Base-by-base conservation (phyloP, 2,329 filamentous ascomycete species). In the Lachnellula subtilissima region DNA sequence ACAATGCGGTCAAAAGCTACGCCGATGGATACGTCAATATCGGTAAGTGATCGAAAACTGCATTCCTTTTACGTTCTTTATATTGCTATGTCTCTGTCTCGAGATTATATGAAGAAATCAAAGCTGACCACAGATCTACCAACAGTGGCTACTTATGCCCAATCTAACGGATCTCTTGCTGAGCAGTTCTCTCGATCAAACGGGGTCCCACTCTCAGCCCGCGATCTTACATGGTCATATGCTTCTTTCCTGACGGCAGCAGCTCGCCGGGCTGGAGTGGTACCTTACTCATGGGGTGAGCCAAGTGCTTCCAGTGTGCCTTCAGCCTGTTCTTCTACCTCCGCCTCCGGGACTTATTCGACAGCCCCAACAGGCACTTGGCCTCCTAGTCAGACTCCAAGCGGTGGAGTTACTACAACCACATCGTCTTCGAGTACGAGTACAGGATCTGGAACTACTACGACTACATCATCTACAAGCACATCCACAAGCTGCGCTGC, bases 141-240 rank as follows among this genome's bases (percentile, higher is more conserved):
- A 2, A 32, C 8, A 32, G 74, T 78, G 2, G 68, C 73, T 35
- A 71, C 73, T 42, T 79, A 81, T 63, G 80, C 82, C 0, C 76
- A 78, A 2, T 61, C 76, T 0, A 81, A 84, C 61, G 88, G 88
- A n/a, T 79, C 79, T 1, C 69, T 90, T 14, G 75, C 83, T 1
- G 87, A 91, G 73, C 86, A 90, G 69, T 90, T 81, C 64, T 76
- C 80, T 61, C 79, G 78, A 62, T 70, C 72, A 54, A 73, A 68
- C 45, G 84, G 80, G 32, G 61, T 65, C 0, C 84, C 83, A 1
- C 72, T 86, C 4, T 88, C 85, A 1, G 87, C 87, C 1, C 72
- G 74, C 17, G 84, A 90, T 61, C 73, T 90, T 28, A 89, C 87
- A 3, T 90, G 87, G 87, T 88, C 85, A 0, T 89, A 89, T 61